phyloP scores from a whole-genome alignment of 176 grass and related monocot species.

The Pharus latifolius region DNA sequence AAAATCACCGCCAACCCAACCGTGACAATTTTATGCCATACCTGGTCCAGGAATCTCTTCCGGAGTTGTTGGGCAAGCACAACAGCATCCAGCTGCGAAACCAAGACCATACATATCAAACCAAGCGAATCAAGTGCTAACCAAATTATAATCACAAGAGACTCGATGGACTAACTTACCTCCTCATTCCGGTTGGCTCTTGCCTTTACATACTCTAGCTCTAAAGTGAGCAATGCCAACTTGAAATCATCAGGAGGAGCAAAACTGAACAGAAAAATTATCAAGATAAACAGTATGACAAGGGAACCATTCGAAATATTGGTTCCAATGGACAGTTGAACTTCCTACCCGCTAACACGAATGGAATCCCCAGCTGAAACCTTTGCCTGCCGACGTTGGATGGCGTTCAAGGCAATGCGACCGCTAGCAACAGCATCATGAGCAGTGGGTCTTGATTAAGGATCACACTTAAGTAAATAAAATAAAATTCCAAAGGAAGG shows the following conservation, averaged over 20 bases:
- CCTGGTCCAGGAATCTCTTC: conserved; percentile 83
- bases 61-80: conserved; percentile 80
- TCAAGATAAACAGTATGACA: background rate
- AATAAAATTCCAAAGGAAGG: background rate
- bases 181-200: conserved; percentile 54
- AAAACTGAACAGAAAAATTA: conserved; percentile 50
- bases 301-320: background rate
- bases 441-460: conserved; percentile 62
- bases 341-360: conserved; percentile 54
- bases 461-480: conserved; percentile 16
- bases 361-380: conserved; percentile 89
- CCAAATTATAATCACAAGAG: background rate
- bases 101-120: conserved; percentile 18
- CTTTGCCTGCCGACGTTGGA: conserved; percentile 81
- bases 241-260: conserved; percentile 70
- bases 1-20: too few species aligned
- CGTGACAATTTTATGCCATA: too few species aligned
- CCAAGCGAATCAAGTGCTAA: background rate
- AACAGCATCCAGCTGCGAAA: conserved; percentile 81
- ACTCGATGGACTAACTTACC: conserved; percentile 19
- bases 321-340: background rate
- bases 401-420: conserved; percentile 80
- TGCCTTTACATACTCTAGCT: conserved; percentile 75
- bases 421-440: conserved; percentile 59
- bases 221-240: conserved; percentile 67